Conservation (phyloP, 345 rosid species). For the Ailanthus altissimus region DNA sequence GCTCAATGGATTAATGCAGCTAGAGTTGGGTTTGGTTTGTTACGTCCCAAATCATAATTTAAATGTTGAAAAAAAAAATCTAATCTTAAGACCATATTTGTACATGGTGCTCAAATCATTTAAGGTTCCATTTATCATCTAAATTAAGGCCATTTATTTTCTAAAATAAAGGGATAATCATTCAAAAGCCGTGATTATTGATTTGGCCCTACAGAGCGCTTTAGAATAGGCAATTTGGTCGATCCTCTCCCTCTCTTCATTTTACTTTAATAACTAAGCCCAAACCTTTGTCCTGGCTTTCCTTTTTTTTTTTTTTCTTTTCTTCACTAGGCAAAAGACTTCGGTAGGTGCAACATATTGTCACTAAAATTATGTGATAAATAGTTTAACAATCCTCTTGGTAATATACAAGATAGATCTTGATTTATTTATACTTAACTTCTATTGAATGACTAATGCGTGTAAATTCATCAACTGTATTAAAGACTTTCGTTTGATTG, state of each 20-base stretch:
- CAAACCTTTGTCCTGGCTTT: neutral
- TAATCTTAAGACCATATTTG: too few relatives aligned
- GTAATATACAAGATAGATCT: too few relatives aligned
- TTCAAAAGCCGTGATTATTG: slow-evolving; percentile 24
- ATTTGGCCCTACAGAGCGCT: slow-evolving; percentile 3
- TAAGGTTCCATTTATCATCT: neutral
- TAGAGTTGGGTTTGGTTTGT: neutral
- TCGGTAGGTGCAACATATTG: neutral
- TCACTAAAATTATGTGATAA: neutral
- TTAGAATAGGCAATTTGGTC: neutral
- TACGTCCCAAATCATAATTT: neutral
- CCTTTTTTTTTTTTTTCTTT: neutral
- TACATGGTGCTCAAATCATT: too few relatives aligned
- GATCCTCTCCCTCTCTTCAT: too few relatives aligned
- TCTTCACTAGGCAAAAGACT: neutral
- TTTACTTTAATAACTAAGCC: neutral
- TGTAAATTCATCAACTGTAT: too few relatives aligned
- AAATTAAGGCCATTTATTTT: neutral
- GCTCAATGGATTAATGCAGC: neutral
- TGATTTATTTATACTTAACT: too few relatives aligned
- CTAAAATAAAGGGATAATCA: neutral
- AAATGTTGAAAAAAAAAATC: too few relatives aligned
- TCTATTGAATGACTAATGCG: too few relatives aligned
- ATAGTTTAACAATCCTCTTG: too few relatives aligned
- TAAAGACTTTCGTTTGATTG: too few relatives aligned